phyloP scores from a whole-genome alignment of 2,329 filamentous ascomycete species.

The Pseudogymnoascus sp. region DNA sequence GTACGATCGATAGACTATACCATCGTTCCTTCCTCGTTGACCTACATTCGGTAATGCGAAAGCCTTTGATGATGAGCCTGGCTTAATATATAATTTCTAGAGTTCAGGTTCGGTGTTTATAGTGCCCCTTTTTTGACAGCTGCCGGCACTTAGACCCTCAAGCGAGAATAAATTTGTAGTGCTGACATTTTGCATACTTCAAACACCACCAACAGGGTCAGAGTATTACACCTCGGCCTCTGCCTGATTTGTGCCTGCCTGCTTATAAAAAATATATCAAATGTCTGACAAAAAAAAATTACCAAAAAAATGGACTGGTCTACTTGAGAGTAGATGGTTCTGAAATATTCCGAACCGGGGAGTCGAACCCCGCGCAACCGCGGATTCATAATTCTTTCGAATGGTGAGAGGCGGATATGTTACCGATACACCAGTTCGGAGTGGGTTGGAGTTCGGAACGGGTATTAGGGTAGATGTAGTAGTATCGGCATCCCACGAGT shows the following conservation, averaged over 20 bases:
- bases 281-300: background rate
- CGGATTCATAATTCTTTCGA: conserved; percentile 7
- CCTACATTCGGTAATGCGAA: background rate
- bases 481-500: background rate
- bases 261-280: background rate
- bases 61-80: background rate
- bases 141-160: background rate
- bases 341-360: conserved; percentile 14
- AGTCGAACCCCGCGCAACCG: conserved; percentile 14
- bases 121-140: background rate
- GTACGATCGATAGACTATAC: background rate
- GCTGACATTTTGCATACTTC: background rate
- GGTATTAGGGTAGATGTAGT: background rate
- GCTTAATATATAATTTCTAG: background rate
- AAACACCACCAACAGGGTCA: background rate
- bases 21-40: background rate
- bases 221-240: background rate
- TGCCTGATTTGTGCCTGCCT: background rate
- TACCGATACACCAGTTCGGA: conserved; percentile 16
- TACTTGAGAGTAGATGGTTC: conserved; percentile 11
- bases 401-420: conserved; percentile 12
- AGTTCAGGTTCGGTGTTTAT: background rate
- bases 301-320: conserved; percentile 9
- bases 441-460: background rate
- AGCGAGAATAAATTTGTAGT: background rate